Evolutionary conservation across 352 stramenopile genomes (phyloP), one percentile per base, ranked within the genome.

Genomic region (Pythium rhizo-oryzae): DNA sequence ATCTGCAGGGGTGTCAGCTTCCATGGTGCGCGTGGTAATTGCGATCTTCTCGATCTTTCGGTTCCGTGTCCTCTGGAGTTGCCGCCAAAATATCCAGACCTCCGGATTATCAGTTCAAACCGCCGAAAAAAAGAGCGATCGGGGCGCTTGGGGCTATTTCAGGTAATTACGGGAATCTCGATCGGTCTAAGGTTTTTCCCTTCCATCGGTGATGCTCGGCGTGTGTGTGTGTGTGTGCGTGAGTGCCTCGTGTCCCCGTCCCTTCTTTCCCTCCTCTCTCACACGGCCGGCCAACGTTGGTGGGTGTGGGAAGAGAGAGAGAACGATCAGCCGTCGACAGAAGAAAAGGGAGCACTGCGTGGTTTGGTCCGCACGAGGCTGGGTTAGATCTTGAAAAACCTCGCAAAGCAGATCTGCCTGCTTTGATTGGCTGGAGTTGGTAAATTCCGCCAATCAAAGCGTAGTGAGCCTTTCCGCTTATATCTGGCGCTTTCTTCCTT

Each of bases 401-500:
- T 79, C 49, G 46, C 8, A 21, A 16, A 16, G 0, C 15, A n/a
- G n/a, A 1, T 21, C 2, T 30, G 50, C 49, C 43, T 0, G n/a
- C 12, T 4, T 15, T 59, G 72, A 85, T 85, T 85, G 73, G 78
- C 37, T 55, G 13, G 35, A 12, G 16, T 16, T 8, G 25, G 23
- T 55, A 49, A 30, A 70, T 74, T 73, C 64, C 70, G 63, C 77
- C 77, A 82, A 85, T 85, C 61, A 69, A 5, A 35, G 56, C 11
- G 2, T 25, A 67, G 37, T 59, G 64, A 76, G 71, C 54, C 64
- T 78, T 63, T 71, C 51, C 62, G 44, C 61, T 53, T 49, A 35
- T 71, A 67, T 69, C 78, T 76, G 77, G 75, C 75, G 63, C 73
- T 75, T 70, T 74, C 70, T 74, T 80, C 25, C 75, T 72, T 56